Conservation (phyloP, 441 rosid genomes). For the Euphorbia celastroides region DNA sequence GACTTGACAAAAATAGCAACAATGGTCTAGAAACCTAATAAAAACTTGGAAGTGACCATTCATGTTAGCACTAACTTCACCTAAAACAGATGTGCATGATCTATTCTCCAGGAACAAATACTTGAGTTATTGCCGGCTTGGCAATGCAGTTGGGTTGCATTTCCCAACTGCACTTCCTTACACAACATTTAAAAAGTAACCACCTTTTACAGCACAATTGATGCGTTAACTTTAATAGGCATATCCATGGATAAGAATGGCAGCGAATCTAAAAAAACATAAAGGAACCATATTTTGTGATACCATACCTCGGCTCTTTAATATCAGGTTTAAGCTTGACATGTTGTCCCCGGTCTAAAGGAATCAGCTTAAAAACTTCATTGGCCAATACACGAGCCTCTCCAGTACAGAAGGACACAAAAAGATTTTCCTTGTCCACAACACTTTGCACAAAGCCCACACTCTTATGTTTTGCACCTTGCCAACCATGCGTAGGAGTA, state of each 20-base stretch:
- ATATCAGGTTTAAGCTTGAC: slow-evolving; percentile 78
- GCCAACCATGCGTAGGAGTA: slow-evolving; percentile 87
- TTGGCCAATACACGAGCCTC: slow-evolving; percentile 74
- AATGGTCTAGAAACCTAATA: not conserved
- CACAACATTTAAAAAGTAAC: not conserved
- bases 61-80: not conserved
- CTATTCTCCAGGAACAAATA: not conserved
- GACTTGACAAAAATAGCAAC: not conserved
- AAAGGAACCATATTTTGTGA: slow-evolving; percentile 13
- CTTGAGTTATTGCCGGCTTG: not conserved
- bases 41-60: not conserved
- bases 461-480: slow-evolving; percentile 87
- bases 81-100: not conserved
- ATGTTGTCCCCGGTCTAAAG: slow-evolving; percentile 95
- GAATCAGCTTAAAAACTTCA: slow-evolving; percentile 89
- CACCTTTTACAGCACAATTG: not conserved
- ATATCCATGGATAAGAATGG: not conserved
- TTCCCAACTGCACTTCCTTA: not conserved
- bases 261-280: not conserved
- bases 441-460: slow-evolving; percentile 97
- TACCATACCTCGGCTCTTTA: slow-evolving; percentile 83
- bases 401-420: slow-evolving; percentile 92
- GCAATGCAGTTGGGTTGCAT: not conserved
- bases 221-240: not conserved
- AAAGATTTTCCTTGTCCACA: slow-evolving; percentile 66